Evolutionary conservation across 768 basidiomycete genomes (phyloP), one percentile per base, ranked within the genome.

Genomic region (Suillus spraguei): DNA sequence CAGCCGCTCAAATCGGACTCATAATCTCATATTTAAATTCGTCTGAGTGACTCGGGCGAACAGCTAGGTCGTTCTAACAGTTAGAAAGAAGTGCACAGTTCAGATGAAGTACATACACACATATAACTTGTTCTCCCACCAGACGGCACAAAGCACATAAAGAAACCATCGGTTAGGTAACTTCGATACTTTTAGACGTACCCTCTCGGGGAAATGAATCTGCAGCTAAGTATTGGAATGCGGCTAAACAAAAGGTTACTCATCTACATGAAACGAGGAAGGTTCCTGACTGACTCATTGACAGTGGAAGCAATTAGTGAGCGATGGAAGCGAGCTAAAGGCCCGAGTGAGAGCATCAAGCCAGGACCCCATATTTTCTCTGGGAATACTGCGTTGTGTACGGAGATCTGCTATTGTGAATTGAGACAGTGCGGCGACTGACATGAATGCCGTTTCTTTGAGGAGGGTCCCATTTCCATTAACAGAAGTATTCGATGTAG

Each of bases 301-400:
- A 24, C 7, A 28, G 49, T 28, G 17, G 47, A 52, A 17, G 50
- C 28, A 52, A 52, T 33, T 32, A 9, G 17, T 32, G 32, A 10
- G 52, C 10, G 32, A 53, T 9, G 52, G 52, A 53, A 33, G 32
- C 32, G 32, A n/a, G 33, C 7, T 35, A n/a, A 53, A 35, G 10
- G 20, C 52, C 59, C 93, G 86, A n/a, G 95, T 95, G 41, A 97
- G 82, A 60, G 94, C 92, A 73, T 96, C 94, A 49, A 97, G 78
- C 74, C 91, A 87, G 46, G 81, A 79, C 3, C 96, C 95, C 2
- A 90, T 87, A 4, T 93, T 96, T 93, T 94, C 75, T 90, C 87
- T 28, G 97, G 97, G 80, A 97, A 99, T 35, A 94, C 82, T 6
- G 91, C 90, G 65, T 82, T 52, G 75, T 95, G 94, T 69, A 98